Percentiles rank a stretch among this genome's conserved stretches.
phyloP scores from a whole-genome alignment of 148 eudicot species.

The Vaccinium vitisidaea region DNA sequence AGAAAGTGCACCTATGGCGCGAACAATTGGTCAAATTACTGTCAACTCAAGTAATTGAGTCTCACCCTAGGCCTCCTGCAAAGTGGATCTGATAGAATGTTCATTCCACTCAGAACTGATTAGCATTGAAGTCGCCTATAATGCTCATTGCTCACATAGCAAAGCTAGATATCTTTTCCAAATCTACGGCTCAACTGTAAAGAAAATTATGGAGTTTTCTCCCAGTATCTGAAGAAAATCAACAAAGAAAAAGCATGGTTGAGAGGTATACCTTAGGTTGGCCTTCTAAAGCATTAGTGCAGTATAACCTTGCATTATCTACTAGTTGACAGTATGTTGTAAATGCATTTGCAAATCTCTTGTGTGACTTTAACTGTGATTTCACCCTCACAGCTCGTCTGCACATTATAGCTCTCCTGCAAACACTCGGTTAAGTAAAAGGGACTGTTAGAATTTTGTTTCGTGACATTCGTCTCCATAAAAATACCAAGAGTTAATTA shows the following conservation, averaged over 20 bases:
- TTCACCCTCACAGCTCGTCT: slow-evolving; percentile 95
- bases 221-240: slow-evolving; percentile 1
- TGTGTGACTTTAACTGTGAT: slow-evolving; percentile 93
- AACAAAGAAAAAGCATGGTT: neutral
- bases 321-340: slow-evolving; percentile 79
- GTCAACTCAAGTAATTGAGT: neutral
- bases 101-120: neutral
- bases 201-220: no score
- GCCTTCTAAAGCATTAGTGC: slow-evolving; percentile 94
- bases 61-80: neutral
- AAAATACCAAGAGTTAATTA: neutral
- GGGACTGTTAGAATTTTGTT: neutral
- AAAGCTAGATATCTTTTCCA: neutral
- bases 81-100: neutral
- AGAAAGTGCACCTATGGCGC: neutral
- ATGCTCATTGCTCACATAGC: neutral
- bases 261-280: slow-evolving; percentile 72
- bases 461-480: no score
- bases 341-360: slow-evolving; percentile 94
- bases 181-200: neutral
- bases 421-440: slow-evolving; percentile 1
- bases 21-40: neutral
- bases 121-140: neutral
- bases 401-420: slow-evolving; percentile 88
- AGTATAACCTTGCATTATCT: slow-evolving; percentile 84